Conservation (phyloP, 345 rosid species). For the Schrenkiella parvula region DNA sequence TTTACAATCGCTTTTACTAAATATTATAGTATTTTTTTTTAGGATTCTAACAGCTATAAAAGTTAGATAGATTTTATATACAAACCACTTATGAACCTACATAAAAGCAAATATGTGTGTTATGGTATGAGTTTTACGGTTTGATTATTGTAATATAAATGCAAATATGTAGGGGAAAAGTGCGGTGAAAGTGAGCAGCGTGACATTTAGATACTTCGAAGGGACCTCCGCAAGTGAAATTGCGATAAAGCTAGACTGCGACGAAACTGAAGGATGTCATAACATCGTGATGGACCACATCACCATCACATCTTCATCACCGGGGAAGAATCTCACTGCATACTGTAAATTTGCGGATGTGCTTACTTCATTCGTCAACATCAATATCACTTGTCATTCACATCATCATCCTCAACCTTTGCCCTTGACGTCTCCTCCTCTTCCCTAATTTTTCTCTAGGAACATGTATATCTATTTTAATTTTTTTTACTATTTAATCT, state of each 20-base stretch:
- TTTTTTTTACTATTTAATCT: too few species aligned
- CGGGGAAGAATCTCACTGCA: not conserved
- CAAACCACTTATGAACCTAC: not conserved
- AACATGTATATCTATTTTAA: too few species aligned
- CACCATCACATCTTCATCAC: slow-evolving; percentile 14
- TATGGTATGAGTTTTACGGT: not conserved
- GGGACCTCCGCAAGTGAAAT: not conserved
- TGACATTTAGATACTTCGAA: slow-evolving; percentile 5
- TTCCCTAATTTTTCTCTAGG: too few species aligned
- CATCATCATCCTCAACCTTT: not conserved
- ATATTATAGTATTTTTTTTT: not conserved
- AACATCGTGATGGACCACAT: slow-evolving; percentile 16
- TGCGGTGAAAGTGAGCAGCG: slow-evolving; percentile 9
- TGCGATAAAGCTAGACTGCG: slow-evolving; percentile 23
- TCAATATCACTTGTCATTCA: not conserved
- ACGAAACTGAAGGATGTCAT: not conserved
- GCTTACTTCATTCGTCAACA: not conserved
- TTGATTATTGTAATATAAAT: not conserved
- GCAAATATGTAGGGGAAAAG: not conserved
- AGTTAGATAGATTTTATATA: not conserved
- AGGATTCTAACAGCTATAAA: not conserved
- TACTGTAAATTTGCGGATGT: slow-evolving; percentile 18
- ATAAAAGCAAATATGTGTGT: too few species aligned
- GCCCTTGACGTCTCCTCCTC: too few species aligned
- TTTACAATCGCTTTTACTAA: not conserved